A percentile compares a stretch with the other conserved stretches of the same genome.
phyloP scores from a whole-genome alignment of 2,329 filamentous ascomycete species.

The Aspergillus sp. region DNA sequence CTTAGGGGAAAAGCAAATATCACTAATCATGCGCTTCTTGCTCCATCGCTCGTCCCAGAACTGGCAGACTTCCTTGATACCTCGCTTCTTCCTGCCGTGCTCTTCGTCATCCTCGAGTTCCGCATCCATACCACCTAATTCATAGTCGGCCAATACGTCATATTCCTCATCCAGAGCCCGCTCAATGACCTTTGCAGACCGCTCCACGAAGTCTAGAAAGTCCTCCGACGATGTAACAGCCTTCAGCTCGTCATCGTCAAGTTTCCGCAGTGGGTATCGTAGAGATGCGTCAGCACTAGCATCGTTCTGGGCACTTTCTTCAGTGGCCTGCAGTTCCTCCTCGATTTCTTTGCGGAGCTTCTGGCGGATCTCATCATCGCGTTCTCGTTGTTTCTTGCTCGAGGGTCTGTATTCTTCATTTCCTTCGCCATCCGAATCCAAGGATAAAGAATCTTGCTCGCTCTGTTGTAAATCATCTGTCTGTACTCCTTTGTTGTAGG shows the following conservation, averaged over 20 bases:
- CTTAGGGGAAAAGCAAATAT: constrained; percentile 92
- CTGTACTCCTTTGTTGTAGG: constrained; percentile 96
- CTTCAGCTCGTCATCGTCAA: constrained; percentile 81
- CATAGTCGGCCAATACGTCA: constrained; percentile 93
- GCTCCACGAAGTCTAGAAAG: constrained; percentile 91
- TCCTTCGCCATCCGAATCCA: constrained; percentile 65
- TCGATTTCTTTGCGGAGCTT: constrained; percentile 87
- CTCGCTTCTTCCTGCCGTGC: constrained; percentile 45
- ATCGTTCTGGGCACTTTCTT: constrained; percentile 42
- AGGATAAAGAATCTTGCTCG: constrained; percentile 54
- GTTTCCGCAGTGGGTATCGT: constrained; percentile 72
- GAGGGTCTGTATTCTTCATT: constrained; percentile 60
- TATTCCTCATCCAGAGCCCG: constrained; percentile 93
- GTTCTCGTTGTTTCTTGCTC: constrained; percentile 75
- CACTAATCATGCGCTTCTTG: constrained; percentile 95
- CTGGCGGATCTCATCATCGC: constrained; percentile 85
- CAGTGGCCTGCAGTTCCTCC: constrained; percentile 78
- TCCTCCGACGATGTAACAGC: constrained; percentile 91
- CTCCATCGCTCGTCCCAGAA: constrained; percentile 96
- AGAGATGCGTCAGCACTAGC: constrained; percentile 45
- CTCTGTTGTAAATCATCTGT: constrained; percentile 70
- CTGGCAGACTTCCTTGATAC: constrained; percentile 76
- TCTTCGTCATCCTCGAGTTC: constrained; percentile 77
- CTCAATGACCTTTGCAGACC: constrained; percentile 96
- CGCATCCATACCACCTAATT: constrained; percentile 70